These are phyloP conservation scores for Ogataea thermomethanolica DNA, from an alignment of 805 yeast species.

Conservation along the genomic window DNA sequence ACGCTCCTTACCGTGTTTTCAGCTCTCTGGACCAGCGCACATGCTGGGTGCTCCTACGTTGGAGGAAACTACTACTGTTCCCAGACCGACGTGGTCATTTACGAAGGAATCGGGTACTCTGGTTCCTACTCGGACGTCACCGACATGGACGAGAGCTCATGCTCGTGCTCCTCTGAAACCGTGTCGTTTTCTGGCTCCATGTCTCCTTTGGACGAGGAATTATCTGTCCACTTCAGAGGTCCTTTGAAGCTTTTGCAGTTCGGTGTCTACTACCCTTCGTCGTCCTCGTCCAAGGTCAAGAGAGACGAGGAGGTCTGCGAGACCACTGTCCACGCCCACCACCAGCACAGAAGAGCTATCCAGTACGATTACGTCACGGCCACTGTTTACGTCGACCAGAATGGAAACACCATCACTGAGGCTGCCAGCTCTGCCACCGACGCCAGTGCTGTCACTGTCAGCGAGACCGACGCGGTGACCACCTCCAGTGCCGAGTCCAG, in stretches of 20 bases:
- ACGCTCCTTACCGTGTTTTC: constrained; percentile 24
- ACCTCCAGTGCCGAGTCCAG: constrained; percentile 1
- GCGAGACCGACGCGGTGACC: constrained; percentile 11
- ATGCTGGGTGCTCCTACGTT: constrained; percentile 34
- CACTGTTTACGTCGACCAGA: constrained; percentile 64
- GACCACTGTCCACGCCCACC: constrained; percentile 43
- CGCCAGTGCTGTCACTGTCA: constrained; percentile 5
- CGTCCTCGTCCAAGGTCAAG: constrained; percentile 36
- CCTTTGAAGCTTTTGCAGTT: constrained; percentile 77
- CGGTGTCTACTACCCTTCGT: constrained; percentile 79
- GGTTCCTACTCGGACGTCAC: constrained; percentile 77
- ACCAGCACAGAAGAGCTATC: constrained; percentile 58
- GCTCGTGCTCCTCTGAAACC: constrained; percentile 63
- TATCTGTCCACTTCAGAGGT: constrained; percentile 88
- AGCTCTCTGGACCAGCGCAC: constrained; percentile 17
- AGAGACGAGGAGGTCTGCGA: constrained; percentile 41
- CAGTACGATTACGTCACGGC: constrained; percentile 71
- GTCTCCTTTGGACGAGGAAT: constrained; percentile 81
- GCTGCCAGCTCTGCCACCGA: constrained; percentile 26
- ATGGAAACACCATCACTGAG: constrained; percentile 42
- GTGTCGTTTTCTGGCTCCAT: constrained; percentile 64
- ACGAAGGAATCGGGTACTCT: constrained; percentile 74
- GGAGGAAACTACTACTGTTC: constrained; percentile 85
- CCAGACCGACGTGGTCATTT: constrained; percentile 50
- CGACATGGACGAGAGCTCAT: constrained; percentile 55